Percentiles rank a stretch among this genome's conserved stretches.
Conservation (phyloP, 2,329 filamentous ascomycete genomes). For the Apiospora arundinis region DNA sequence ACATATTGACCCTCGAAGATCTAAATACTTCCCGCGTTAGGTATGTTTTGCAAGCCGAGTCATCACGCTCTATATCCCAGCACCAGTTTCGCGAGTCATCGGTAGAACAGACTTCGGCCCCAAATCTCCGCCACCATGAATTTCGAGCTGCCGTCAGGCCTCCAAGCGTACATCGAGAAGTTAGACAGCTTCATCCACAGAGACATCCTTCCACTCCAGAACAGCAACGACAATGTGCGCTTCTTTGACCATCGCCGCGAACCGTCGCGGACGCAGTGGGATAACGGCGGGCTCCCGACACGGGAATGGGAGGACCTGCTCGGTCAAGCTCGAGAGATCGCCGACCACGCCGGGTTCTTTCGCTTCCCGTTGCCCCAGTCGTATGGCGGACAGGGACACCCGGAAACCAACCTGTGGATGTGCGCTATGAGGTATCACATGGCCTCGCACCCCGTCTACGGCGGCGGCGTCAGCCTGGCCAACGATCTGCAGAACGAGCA, state of each 20-base stretch:
- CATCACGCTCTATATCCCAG: too few relatives aligned
- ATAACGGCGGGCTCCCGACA: slow-evolving; percentile 60
- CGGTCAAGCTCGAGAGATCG: slow-evolving; percentile 52
- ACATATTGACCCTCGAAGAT: neutral
- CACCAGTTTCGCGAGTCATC: too few relatives aligned
- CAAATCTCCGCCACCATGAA: slow-evolving; percentile 25
- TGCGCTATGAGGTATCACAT: slow-evolving; percentile 66
- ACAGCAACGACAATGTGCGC: slow-evolving; percentile 62
- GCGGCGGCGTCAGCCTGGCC: slow-evolving; percentile 61
- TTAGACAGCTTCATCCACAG: slow-evolving; percentile 66
- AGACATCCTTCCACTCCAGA: slow-evolving; percentile 60
- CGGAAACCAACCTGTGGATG: slow-evolving; percentile 66
- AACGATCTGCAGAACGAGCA: slow-evolving; percentile 72
- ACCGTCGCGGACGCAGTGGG: slow-evolving; percentile 66
- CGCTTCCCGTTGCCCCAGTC: slow-evolving; percentile 62
- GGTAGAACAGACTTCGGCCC: too few relatives aligned
- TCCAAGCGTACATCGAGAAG: slow-evolving; percentile 37
- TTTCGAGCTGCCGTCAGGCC: slow-evolving; percentile 29
- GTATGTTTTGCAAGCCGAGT: too few relatives aligned
- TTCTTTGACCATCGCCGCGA: slow-evolving; percentile 72
- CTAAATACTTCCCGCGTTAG: neutral
- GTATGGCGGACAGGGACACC: slow-evolving; percentile 43
- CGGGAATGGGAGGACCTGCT: slow-evolving; percentile 65
- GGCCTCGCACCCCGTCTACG: slow-evolving; percentile 54
- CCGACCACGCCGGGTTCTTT: slow-evolving; percentile 66